phyloP scores from a whole-genome alignment of 2,329 filamentous ascomycete genomes.

The Raffaelea ambrosiae region DNA sequence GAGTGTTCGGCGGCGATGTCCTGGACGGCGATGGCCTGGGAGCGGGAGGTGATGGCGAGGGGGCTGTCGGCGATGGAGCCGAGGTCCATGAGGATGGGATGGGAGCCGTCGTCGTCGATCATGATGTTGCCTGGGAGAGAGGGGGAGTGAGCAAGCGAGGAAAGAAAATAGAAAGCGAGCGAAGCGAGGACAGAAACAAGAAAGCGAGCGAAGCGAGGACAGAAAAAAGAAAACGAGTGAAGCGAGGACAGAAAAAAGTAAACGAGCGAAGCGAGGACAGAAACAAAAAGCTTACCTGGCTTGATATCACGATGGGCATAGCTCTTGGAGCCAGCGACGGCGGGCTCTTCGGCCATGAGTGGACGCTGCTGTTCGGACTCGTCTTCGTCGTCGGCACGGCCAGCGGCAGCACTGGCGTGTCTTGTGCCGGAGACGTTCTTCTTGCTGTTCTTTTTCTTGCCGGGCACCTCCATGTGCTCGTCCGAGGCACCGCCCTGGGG shows the following conservation, averaged over 20 bases:
- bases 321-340: slow-evolving; percentile 63
- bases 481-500: slow-evolving; percentile 16
- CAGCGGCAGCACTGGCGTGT: too few species aligned
- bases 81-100: slow-evolving; percentile 94
- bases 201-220: too few species aligned
- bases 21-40: slow-evolving; percentile 83
- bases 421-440: slow-evolving; percentile 7
- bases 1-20: slow-evolving; percentile 93
- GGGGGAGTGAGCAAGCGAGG: background rate
- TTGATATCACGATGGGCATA: slow-evolving; percentile 98
- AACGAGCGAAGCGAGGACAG: background rate
- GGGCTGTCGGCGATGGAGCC: slow-evolving; percentile 84
- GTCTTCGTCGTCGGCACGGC: slow-evolving; percentile 50
- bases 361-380: slow-evolving; percentile 71
- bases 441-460: slow-evolving; percentile 9
- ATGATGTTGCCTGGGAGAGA: slow-evolving; percentile 74
- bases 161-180: background rate
- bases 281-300: slow-evolving; percentile 53
- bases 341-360: slow-evolving; percentile 71
- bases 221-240: background rate
- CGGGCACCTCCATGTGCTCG: slow-evolving; percentile 45
- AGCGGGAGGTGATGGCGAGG: slow-evolving; percentile 80
- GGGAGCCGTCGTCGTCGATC: slow-evolving; percentile 84
- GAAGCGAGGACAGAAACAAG: slow-evolving; percentile 1
- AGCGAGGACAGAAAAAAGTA: background rate